Conservation (phyloP, 2,329 filamentous ascomycete genomes). For the Aspergillus sp. region DNA sequence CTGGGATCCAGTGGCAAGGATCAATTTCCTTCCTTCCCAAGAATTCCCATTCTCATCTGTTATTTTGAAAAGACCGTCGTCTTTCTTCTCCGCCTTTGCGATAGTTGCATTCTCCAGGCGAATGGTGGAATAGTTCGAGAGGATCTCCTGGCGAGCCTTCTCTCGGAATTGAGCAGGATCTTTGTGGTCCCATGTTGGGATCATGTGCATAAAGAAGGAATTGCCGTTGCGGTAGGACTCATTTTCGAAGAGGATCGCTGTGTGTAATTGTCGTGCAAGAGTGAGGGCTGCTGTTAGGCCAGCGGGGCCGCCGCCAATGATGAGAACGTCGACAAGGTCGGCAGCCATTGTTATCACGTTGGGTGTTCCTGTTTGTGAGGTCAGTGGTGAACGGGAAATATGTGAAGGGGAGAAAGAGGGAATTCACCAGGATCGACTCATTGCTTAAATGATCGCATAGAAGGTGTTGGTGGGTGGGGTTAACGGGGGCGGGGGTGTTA, state of each 20-base stretch:
- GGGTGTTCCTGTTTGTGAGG: too few species aligned
- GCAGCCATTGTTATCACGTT: not conserved
- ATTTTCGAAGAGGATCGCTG: constrained; percentile 48
- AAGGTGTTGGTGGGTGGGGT: too few species aligned
- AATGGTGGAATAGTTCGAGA: not conserved
- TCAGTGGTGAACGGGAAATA: too few species aligned
- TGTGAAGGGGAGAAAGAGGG: too few species aligned
- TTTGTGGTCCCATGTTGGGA: constrained; percentile 41
- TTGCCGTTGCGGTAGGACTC: constrained; percentile 46
- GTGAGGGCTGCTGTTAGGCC: constrained; percentile 46
- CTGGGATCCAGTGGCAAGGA: constrained; percentile 56
- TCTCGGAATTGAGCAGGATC: constrained; percentile 30
- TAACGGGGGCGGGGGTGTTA: too few species aligned
- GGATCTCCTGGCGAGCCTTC: constrained; percentile 1
- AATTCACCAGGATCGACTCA: too few species aligned
- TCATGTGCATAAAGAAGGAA: constrained; percentile 50
- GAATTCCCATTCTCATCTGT: constrained; percentile 45
- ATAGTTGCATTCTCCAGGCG: not conserved
- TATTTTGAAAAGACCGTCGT: not conserved
- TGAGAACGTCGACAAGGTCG: constrained; percentile 24
- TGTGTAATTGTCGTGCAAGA: constrained; percentile 43
- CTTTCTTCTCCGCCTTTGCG: not conserved
- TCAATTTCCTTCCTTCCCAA: constrained; percentile 56
- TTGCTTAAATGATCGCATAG: too few species aligned
- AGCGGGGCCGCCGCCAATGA: constrained; percentile 50